These are phyloP conservation scores for Cladosporium austrohemisphaericum DNA, from an alignment of 2,329 filamentous ascomycete species.

Conservation along the genomic window DNA sequence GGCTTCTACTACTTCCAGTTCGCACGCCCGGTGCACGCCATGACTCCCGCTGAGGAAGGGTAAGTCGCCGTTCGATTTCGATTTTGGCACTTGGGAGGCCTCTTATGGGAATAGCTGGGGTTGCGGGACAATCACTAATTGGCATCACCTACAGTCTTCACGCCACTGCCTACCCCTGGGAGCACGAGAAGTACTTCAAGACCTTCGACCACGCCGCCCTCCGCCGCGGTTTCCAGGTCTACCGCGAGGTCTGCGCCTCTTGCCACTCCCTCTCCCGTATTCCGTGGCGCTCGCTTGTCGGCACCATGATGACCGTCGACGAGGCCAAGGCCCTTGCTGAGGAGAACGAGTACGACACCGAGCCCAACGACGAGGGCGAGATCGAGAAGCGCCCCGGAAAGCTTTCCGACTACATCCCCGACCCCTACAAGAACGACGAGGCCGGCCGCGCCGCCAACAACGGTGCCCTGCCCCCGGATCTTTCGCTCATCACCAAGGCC, in stretches of 20 bases:
- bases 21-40: conserved; percentile 79
- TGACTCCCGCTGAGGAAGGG: conserved; percentile 96
- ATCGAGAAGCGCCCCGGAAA: conserved; percentile 99
- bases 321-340: conserved; percentile 97
- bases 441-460: conserved; percentile 97
- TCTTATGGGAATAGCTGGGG: conserved; percentile 1
- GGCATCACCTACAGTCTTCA: conserved; percentile 65
- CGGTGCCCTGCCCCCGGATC: conserved; percentile 93
- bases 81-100: neutral
- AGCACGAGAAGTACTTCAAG: conserved; percentile 85
- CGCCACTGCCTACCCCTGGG: conserved; percentile 89
- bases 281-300: conserved; percentile 88
- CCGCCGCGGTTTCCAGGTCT: conserved; percentile 98
- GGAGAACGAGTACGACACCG: conserved; percentile 96
- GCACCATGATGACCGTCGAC: conserved; percentile 88
- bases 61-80: conserved; percentile 54
- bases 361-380: conserved; percentile 96
- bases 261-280: conserved; percentile 96
- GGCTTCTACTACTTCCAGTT: conserved; percentile 98
- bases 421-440: conserved; percentile 98
- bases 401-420: conserved; percentile 92
- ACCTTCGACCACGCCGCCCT: conserved; percentile 98
- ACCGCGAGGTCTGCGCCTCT: conserved; percentile 94
- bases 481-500: conserved; percentile 95
- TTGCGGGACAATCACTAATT: conserved; percentile 14